phyloP scores from a whole-genome alignment of 495 filamentous ascomycete genomes.

The Trichoderma gamsii region DNA sequence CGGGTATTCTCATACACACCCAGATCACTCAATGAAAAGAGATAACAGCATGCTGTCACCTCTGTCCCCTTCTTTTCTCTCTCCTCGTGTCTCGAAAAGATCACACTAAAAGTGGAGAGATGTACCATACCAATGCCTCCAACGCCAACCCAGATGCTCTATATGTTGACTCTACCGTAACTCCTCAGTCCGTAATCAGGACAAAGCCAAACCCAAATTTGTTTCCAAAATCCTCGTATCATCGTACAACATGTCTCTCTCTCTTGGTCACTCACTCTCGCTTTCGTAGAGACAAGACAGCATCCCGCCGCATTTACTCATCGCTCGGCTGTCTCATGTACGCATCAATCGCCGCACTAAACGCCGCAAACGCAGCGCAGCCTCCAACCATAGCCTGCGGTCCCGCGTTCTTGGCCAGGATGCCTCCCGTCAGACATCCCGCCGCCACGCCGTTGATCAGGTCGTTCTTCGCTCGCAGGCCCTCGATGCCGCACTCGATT shows the following conservation, averaged over 20 bases:
- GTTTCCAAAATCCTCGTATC: background rate
- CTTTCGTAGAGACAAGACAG: background rate
- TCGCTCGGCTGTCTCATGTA: slow-evolving; percentile 69
- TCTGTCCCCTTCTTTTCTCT: background rate
- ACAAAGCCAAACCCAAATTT: background rate
- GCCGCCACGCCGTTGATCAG: slow-evolving; percentile 79
- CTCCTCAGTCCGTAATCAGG: background rate
- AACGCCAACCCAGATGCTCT: slow-evolving; percentile 18
- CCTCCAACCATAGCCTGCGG: slow-evolving; percentile 85
- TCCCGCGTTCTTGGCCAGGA: slow-evolving; percentile 75
- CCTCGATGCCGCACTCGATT: slow-evolving; percentile 94
- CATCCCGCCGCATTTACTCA: slow-evolving; percentile 22
- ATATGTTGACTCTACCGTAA: slow-evolving; percentile 19
- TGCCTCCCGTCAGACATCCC: slow-evolving; percentile 87
- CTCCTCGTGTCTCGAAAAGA: background rate
- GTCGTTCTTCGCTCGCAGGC: slow-evolving; percentile 87
- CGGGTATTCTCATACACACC: background rate
- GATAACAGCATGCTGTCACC: background rate
- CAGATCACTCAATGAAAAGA: background rate
- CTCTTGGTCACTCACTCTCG: background rate
- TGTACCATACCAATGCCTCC: background rate
- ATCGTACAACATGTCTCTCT: background rate
- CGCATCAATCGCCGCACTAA: slow-evolving; percentile 88
- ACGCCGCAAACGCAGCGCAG: slow-evolving; percentile 92
- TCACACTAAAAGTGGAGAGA: slow-evolving; percentile 3